Conservation (phyloP, 257 asterid genomes). For the Hygrophila difformis region DNA sequence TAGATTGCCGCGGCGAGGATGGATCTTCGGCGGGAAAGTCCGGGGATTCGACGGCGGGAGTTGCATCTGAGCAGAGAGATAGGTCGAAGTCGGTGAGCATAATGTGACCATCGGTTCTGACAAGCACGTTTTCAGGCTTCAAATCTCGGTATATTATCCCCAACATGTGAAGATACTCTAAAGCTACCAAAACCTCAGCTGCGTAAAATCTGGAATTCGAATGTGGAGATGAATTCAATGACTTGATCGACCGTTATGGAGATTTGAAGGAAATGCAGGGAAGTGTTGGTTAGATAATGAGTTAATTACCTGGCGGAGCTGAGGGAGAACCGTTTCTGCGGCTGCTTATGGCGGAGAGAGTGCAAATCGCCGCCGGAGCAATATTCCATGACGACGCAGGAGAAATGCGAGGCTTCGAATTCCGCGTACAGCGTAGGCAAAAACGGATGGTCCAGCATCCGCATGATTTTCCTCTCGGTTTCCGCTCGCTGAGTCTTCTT, state of each 20-base stretch:
- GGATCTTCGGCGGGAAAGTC: slow-evolving; percentile 25
- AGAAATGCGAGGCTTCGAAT: slow-evolving; percentile 67
- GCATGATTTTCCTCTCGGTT: slow-evolving; percentile 72
- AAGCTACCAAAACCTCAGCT: slow-evolving; percentile 82
- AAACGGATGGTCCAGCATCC: slow-evolving; percentile 71
- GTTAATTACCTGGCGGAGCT: slow-evolving; percentile 54
- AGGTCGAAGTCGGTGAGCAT: slow-evolving; percentile 87
- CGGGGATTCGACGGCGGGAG: slow-evolving; percentile 72
- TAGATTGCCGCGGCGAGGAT: slow-evolving; percentile 19
- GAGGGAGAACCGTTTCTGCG: slow-evolving; percentile 61
- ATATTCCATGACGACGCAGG: slow-evolving; percentile 78
- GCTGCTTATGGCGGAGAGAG: slow-evolving; percentile 65
- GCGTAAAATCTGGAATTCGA: slow-evolving; percentile 58
- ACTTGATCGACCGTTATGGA: background rate
- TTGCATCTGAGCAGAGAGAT: slow-evolving; percentile 71
- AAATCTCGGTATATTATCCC: slow-evolving; percentile 85
- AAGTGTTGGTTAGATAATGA: no score
- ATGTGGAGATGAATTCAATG: slow-evolving; percentile 8
- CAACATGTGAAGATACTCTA: slow-evolving; percentile 89
- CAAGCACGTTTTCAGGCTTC: slow-evolving; percentile 85
- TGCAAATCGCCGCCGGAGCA: slow-evolving; percentile 89
- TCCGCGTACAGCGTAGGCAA: slow-evolving; percentile 70
- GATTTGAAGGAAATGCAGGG: background rate
- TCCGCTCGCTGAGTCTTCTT: slow-evolving; percentile 70
- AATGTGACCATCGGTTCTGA: slow-evolving; percentile 91